Conservation (phyloP, 495 filamentous ascomycete species). For the Penicillium lividum region DNA sequence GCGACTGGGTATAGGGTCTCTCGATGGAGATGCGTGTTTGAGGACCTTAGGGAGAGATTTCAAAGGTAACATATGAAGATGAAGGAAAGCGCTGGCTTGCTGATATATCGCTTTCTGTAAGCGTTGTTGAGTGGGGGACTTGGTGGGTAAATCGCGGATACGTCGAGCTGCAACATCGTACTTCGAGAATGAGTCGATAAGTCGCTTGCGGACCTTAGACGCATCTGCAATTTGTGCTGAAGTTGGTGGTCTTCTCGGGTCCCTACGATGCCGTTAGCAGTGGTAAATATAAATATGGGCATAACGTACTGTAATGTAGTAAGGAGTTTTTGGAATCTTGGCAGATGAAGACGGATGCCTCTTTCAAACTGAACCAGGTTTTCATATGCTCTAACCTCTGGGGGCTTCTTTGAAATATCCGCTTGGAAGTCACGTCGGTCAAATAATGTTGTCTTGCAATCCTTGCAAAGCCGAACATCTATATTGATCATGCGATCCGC, state of each 20-base stretch:
- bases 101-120: conserved; percentile 86
- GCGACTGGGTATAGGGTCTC: conserved; percentile 27
- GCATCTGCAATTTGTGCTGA: conserved; percentile 80
- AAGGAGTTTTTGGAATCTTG: conserved; percentile 82
- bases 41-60: conserved; percentile 83
- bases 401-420: conserved; percentile 65
- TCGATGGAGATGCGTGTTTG: conserved; percentile 62
- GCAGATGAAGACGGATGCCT: conserved; percentile 81
- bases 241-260: conserved; percentile 71
- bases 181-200: conserved; percentile 88
- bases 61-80: conserved; percentile 88
- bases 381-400: conserved; percentile 80
- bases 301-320: conserved; percentile 59
- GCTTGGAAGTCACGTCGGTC: conserved; percentile 78
- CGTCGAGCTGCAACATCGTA: conserved; percentile 84
- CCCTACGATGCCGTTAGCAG: conserved; percentile 43
- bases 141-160: conserved; percentile 73
- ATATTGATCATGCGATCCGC: conserved; percentile 58
- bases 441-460: conserved; percentile 85
- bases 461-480: conserved; percentile 87
- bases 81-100: conserved; percentile 80
- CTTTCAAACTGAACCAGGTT: conserved; percentile 86
- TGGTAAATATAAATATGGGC: background rate
- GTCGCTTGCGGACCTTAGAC: conserved; percentile 82
- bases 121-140: conserved; percentile 69